Percentiles rank a stretch among this genome's conserved stretches.
These are phyloP conservation scores for Xylariaceae sp. DNA, from an alignment of 2,329 filamentous ascomycete genomes.

Conservation along the genomic window DNA sequence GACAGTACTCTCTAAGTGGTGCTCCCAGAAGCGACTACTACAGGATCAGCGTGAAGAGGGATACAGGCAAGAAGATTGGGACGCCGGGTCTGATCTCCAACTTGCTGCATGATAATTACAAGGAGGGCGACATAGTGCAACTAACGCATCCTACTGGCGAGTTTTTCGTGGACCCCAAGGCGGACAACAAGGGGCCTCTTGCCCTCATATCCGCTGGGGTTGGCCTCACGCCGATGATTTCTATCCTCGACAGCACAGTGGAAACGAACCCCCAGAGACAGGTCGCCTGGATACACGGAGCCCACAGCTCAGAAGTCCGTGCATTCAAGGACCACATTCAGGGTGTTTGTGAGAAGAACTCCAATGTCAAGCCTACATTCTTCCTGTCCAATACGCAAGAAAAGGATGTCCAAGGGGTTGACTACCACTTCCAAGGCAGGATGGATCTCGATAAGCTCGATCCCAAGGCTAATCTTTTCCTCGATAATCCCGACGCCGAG, in stretches of 20 bases:
- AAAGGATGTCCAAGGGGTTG: conserved; percentile 49
- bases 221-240: conserved; percentile 66
- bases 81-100: conserved; percentile 56
- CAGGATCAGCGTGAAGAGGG: conserved; percentile 75
- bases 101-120: conserved; percentile 50
- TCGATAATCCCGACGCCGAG: conserved; percentile 56
- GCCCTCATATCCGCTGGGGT: conserved; percentile 71
- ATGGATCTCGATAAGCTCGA: conserved; percentile 61
- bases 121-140: conserved; percentile 56
- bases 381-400: conserved; percentile 58
- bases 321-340: conserved; percentile 59
- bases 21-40: conserved; percentile 57
- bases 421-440: conserved; percentile 63
- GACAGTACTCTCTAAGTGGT: conserved; percentile 77
- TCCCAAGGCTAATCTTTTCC: conserved; percentile 54
- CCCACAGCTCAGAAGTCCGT: conserved; percentile 51
- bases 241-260: conserved; percentile 59
- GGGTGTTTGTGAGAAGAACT: conserved; percentile 44
- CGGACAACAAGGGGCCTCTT: conserved; percentile 52
- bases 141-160: conserved; percentile 60
- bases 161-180: conserved; percentile 61
- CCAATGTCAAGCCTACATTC: conserved; percentile 55
- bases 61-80: conserved; percentile 43
- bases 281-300: conserved; percentile 66
- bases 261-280: conserved; percentile 43